Percentiles rank a stretch among this genome's conserved stretches.
These are phyloP conservation scores for Colletotrichum magnum DNA, from an alignment of 2,329 filamentous ascomycete genomes.

Conservation along the genomic window DNA sequence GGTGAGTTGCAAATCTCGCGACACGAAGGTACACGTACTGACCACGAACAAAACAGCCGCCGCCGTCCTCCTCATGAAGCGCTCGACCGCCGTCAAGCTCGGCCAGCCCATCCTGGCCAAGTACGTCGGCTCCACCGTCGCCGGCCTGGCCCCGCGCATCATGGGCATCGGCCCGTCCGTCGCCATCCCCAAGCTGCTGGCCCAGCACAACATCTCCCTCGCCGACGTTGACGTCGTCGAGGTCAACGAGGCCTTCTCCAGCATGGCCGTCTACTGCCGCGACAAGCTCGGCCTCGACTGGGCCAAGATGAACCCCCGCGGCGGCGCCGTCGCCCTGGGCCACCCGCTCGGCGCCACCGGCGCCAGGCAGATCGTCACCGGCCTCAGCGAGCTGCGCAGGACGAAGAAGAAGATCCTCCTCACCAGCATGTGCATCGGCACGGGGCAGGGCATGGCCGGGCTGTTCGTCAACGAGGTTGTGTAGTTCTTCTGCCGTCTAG, in stretches of 20 bases:
- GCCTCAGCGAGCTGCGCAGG: conserved; percentile 85
- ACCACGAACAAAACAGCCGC: conserved; percentile 68
- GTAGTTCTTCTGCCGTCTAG: neutral
- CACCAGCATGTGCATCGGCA: conserved; percentile 90
- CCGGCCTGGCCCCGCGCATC: conserved; percentile 91
- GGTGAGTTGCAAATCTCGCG: conserved; percentile 56
- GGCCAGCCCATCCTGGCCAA: conserved; percentile 95
- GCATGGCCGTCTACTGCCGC: conserved; percentile 96
- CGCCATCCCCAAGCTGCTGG: conserved; percentile 85
- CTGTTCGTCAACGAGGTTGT: conserved; percentile 72
- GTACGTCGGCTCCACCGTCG: conserved; percentile 91
- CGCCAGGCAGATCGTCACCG: conserved; percentile 87
- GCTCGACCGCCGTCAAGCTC: conserved; percentile 87
- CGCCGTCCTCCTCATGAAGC: conserved; percentile 93
- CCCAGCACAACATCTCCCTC: conserved; percentile 81
- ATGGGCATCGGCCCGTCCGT: conserved; percentile 93
- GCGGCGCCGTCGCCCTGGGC: conserved; percentile 86
- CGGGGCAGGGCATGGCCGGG: conserved; percentile 78
- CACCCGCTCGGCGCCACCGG: conserved; percentile 88
- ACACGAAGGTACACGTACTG: conserved; percentile 5
- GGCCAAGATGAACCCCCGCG: conserved; percentile 84
- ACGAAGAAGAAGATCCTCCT: conserved; percentile 92
- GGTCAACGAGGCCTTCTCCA: conserved; percentile 98
- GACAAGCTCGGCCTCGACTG: conserved; percentile 79
- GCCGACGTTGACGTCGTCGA: conserved; percentile 92